Base-by-base conservation (phyloP, 345 rosid genomes). In the Tarenaya hassleriana region DNA sequence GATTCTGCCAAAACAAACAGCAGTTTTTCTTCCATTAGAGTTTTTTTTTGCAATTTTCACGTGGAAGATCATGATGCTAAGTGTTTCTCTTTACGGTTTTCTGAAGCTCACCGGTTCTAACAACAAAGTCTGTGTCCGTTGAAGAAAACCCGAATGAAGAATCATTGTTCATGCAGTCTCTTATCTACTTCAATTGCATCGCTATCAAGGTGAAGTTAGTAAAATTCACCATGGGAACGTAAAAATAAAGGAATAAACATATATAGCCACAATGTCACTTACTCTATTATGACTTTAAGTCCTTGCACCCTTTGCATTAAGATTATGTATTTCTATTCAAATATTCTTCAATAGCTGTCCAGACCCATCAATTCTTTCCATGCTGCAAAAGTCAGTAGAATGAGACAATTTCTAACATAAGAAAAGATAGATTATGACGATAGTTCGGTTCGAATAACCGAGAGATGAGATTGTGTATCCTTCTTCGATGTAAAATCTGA, bases 301-400 rank as follows among this genome's bases (percentile, higher is more conserved):
- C 58, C 60, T 58, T 58, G 70, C 33, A 58, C 47, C 58, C 27
- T 46, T 58, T 47, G 4, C 71, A 56, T 68, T 68, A 67, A 47
- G 72, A 62, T 58, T 75, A 75, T 50, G 61, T 12, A 39, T 51
- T 46, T 49, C 67, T 63, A 39, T 52, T 69, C 34, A 43, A 1
- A 75, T 73, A 56, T 74, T 56, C 62, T 77, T 78, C 96, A 87
- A 87, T 31, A 71, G 76, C 21, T 69, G 66, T 58, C 35, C 58
- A 18, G 88, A 84, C 42, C 54, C 56, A 19, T 60, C 75, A 45
- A 69, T 75, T 54, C 40, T 71, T 33, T 47, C 73, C 33, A 77
- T 69, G 71, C 98, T 91, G 79, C 70, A 75, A 47, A 16, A n/a
- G n/a, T 7, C 8, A 46, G 5, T 33, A 52, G 16, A 31, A 45